Base-by-base conservation (phyloP, 2,329 filamentous ascomycete species). In the Pyrenochaeta sp. region DNA sequence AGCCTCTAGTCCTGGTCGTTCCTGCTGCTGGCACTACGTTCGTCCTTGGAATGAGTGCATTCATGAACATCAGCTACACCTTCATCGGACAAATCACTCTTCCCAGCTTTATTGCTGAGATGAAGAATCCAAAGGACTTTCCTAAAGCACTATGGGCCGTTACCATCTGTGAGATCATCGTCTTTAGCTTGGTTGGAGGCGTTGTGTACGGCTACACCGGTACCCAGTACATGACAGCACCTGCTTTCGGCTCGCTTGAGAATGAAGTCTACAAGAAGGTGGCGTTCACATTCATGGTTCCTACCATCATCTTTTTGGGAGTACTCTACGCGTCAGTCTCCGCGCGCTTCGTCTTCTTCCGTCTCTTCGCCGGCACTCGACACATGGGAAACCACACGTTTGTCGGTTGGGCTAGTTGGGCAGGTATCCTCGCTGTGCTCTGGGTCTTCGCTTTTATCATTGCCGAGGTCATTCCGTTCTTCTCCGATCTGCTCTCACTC, bases 81-180 rank as follows among this genome's bases (percentile, higher is more conserved):
- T 97, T 97, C 72, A 97, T 97, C 63, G 93, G 93, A 0, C 93
- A 97, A 73, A 96, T 97, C 67, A 97, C 93, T 0, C 83, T 97
- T 12, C 93, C 93, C 0, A 94, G 90, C 64, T 97, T 97, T 79
- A 97, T 97, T 61, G 92, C 93, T 3, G 93, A 97, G 76, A 97
- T 97, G 93, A 90, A 84, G 70, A 81, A 87, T 41, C 86, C 83
- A 1, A 87, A 85, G 51, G 93, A 97, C 64, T 97, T 97, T 71
- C 92, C 92, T 66, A 97, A 97, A 77, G 91, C 93, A 2, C 85
- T 97, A 1, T 97, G 92, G 86, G 89, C 89, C 1, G 92, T 96
- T 56, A 97, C 93, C 10, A 90, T 96, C 60, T 89, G 89, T 49
- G 92, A 97, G 70, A 85, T 97, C 51, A 84, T 97, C 54, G 83